phyloP scores from a whole-genome alignment of 129 eudicot genomes.

The Pulicaria dysenterica region DNA sequence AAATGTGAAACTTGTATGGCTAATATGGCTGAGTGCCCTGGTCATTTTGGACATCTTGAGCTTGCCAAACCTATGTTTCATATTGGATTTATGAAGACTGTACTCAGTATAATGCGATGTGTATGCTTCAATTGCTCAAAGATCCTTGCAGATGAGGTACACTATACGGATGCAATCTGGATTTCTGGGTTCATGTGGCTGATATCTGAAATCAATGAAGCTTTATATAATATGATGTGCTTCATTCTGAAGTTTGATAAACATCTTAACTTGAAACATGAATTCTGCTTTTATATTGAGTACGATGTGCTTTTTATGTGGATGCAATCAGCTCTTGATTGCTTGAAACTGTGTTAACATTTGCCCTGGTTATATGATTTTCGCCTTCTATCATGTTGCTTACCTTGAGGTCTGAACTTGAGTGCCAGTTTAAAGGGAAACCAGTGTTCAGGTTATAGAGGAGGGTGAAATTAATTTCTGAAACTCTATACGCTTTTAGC shows the following conservation, averaged over 20 bases:
- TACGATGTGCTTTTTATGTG: constrained; percentile 11
- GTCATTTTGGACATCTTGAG: constrained; percentile 98
- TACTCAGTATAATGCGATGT: constrained; percentile 87
- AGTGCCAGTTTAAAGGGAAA: neutral
- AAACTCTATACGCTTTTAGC: neutral
- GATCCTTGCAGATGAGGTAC: constrained; percentile 85
- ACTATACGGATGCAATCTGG: neutral
- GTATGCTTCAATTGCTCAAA: constrained; percentile 99
- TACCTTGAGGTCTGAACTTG: constrained; percentile 5
- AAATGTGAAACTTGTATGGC: constrained; percentile 98
- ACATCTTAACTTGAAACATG: constrained; percentile 10
- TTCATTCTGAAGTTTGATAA: neutral
- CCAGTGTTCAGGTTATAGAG: neutral
- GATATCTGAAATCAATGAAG: neutral
- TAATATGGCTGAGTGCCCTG: constrained; percentile 98
- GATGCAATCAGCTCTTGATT: neutral
- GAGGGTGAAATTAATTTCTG: neutral
- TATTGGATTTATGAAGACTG: constrained; percentile 90
- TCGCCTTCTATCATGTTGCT: neutral
- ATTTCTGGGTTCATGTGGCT: constrained; percentile 10
- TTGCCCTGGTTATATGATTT: neutral
- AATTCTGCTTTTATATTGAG: neutral
- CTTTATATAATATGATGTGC: neutral
- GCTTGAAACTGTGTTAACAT: constrained; percentile 5
- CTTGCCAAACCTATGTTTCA: constrained; percentile 98